Percentiles rank a stretch among this genome's conserved stretches.
Conservation (phyloP, 345 rosid species). For the Murraya paniculata region DNA sequence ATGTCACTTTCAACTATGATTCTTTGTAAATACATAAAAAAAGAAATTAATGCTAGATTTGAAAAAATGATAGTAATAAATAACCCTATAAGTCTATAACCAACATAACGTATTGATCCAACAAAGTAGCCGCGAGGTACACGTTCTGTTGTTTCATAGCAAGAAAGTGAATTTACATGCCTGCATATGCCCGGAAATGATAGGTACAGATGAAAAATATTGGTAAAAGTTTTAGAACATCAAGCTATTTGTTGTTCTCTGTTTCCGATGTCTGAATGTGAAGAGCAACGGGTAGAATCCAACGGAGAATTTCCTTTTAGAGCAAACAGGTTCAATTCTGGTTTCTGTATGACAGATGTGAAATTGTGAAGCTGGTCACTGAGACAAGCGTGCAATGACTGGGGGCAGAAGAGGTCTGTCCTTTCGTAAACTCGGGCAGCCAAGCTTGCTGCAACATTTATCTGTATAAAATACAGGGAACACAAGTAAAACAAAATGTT, state of each 20-base stretch:
- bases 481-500: not conserved
- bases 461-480: conserved; percentile 16
- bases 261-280: not conserved
- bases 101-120: not conserved
- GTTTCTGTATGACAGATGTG: conserved; percentile 9
- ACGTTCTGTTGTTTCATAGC: not conserved
- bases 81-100: not conserved
- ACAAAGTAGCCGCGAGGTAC: not conserved
- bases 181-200: not conserved
- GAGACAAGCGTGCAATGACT: conserved; percentile 21
- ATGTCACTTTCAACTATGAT: no score
- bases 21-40: no score
- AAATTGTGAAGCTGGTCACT: conserved; percentile 24
- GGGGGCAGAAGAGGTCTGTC: conserved; percentile 25
- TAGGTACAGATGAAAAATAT: not conserved
- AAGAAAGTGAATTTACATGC: not conserved
- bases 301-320: not conserved
- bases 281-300: not conserved
- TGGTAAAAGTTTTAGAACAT: not conserved
- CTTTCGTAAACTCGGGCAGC: conserved; percentile 24
- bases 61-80: not conserved
- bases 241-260: not conserved
- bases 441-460: conserved; percentile 26
- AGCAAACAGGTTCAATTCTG: conserved; percentile 9
- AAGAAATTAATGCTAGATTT: not conserved